Evolutionary conservation across 129 eudicot species (phyloP), one percentile per base, ranked within the genome.

Genomic region (Solidago caesia): DNA sequence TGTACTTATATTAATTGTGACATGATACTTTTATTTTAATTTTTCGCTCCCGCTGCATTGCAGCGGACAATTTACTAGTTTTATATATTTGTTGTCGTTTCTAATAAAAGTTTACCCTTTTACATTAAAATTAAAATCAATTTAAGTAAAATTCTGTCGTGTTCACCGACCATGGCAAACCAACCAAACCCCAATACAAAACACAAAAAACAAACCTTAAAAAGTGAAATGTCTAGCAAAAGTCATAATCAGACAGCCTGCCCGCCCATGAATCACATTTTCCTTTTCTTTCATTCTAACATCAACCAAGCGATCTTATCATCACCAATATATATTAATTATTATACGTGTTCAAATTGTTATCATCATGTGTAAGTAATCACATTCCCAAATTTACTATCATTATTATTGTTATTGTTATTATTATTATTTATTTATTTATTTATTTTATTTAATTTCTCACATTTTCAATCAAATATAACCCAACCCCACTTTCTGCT

Each of bases 401-500:
- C 3, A 43, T 71, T 75, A 71, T 71, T 78, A 71, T 27, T 77
- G 61, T 71, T 26, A 55, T 63, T 62, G 42, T 44, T 49, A 64
- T 77, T 25, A 42, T 71, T 75, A 71, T 71, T 70, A 70, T 44
- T 77, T 62, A n/a, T n/a, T n/a, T n/a, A n/a, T n/a, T 71, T 26
- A 64, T 1, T 63, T 62, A 51, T 33, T 51, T 52, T 78, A n/a
- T 77, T 25, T 27, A 5, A 52, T 8, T 43, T 12, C 14, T 51
- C 16, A 43, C 33, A 15, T 0, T 13, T 4, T 7, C 56, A 21
- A 15, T 44, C 11, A 16, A 45, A 11, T 14, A 5, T 26, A 27
- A 69, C 66, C 82, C 77, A 78, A 77, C 82, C 82, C 82, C 82
- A 78, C 67, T 71, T 71, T 78, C 64, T 43, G 39, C 80, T 65